Conservation (phyloP, 2,329 filamentous ascomycete genomes). For the Septoria petroselini region DNA sequence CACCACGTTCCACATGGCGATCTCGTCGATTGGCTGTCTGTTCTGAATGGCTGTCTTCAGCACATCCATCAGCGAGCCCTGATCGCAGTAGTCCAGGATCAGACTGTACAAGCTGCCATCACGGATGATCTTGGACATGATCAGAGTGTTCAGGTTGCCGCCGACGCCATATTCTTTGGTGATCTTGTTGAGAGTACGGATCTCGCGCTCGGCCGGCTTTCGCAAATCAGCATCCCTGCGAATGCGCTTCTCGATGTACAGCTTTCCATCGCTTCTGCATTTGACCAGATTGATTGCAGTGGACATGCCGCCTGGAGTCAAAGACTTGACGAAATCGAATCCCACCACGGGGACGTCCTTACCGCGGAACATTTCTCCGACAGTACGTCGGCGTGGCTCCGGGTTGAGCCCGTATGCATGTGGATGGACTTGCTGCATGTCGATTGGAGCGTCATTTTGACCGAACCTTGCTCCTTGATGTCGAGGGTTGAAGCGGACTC, state of each 20-base stretch:
- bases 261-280: conserved; percentile 8
- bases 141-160: conserved; percentile 9
- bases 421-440: not conserved
- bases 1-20: conserved; percentile 13
- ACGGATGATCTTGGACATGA: conserved; percentile 7
- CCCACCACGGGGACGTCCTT: not conserved
- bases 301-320: conserved; percentile 16
- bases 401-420: not conserved
- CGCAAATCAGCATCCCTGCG: not conserved
- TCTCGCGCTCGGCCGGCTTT: conserved; percentile 6
- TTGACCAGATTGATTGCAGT: conserved; percentile 12
- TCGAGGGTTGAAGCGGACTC: not conserved
- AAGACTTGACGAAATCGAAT: not conserved
- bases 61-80: conserved; percentile 8
- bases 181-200: conserved; percentile 8
- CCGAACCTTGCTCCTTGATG: not conserved
- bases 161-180: not conserved
- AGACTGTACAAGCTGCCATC: conserved; percentile 9
- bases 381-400: not conserved
- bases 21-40: not conserved
- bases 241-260: conserved; percentile 20
- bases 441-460: not conserved
- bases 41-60: not conserved
- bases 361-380: not conserved
- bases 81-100: conserved; percentile 18